phyloP scores from a whole-genome alignment of 1,139 yeast genomes.

The Blastobotrys persicus region DNA sequence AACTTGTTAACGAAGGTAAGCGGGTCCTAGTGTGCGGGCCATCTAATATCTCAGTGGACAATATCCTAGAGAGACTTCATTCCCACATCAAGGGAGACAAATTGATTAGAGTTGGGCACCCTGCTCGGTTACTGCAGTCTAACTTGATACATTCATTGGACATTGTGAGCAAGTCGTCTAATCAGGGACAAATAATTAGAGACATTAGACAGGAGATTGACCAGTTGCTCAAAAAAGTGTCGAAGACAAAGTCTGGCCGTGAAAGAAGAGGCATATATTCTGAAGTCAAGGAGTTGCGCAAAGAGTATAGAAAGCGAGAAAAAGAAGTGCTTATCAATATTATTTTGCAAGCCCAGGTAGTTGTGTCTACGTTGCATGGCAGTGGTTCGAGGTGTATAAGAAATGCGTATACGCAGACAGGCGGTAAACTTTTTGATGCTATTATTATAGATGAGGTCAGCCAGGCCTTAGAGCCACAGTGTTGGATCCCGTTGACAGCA shows the following conservation, averaged over 20 bases:
- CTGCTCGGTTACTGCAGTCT: slow-evolving; percentile 70
- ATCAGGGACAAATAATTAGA: slow-evolving; percentile 58
- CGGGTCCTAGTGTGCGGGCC: slow-evolving; percentile 91
- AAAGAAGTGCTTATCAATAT: slow-evolving; percentile 59
- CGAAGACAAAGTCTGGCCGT: slow-evolving; percentile 61
- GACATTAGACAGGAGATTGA: slow-evolving; percentile 75
- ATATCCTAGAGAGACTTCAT: slow-evolving; percentile 77
- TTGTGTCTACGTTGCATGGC: slow-evolving; percentile 84
- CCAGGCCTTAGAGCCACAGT: slow-evolving; percentile 90
- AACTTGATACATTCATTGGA: slow-evolving; percentile 77
- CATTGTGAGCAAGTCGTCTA: slow-evolving; percentile 60
- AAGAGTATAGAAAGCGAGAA: slow-evolving; percentile 68
- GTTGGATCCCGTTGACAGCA: slow-evolving; percentile 89
- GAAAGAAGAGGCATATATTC: slow-evolving; percentile 68
- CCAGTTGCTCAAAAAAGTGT: slow-evolving; percentile 53
- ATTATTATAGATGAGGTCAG: slow-evolving; percentile 94
- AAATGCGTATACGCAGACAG: slow-evolving; percentile 40
- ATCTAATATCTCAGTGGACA: slow-evolving; percentile 92
- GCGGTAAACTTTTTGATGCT: slow-evolving; percentile 59
- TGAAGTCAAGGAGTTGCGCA: slow-evolving; percentile 65
- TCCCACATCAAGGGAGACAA: slow-evolving; percentile 49
- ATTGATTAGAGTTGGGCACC: slow-evolving; percentile 85
- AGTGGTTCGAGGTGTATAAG: slow-evolving; percentile 70
- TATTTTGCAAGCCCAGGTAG: slow-evolving; percentile 60
- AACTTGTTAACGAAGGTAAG: slow-evolving; percentile 58